These are phyloP conservation scores for Pythium apleroticum DNA, from an alignment of 352 stramenopile genomes.

Conservation along the genomic window DNA sequence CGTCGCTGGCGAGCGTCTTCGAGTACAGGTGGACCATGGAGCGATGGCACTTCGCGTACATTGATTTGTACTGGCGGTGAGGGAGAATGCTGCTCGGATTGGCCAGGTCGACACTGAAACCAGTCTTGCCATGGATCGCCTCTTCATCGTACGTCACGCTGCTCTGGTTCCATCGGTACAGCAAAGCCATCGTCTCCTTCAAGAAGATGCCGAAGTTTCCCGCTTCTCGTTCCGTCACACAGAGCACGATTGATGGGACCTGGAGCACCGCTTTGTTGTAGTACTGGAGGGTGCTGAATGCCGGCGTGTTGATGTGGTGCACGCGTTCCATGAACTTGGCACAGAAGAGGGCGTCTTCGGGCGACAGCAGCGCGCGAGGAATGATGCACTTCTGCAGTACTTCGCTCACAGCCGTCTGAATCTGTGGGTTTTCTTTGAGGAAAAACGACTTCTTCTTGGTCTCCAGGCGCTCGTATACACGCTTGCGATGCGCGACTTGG, in stretches of 20 bases:
- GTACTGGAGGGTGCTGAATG: conserved; percentile 81
- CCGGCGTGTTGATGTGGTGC: conserved; percentile 68
- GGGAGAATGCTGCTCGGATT: conserved; percentile 58
- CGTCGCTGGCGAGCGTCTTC: conserved; percentile 53
- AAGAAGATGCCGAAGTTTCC: conserved; percentile 87
- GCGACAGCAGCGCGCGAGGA: conserved; percentile 70
- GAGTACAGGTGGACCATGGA: conserved; percentile 66
- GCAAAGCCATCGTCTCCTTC: conserved; percentile 68
- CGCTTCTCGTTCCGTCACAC: conserved; percentile 81
- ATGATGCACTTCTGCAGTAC: conserved; percentile 84
- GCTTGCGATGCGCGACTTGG: conserved; percentile 81
- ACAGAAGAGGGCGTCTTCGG: conserved; percentile 81
- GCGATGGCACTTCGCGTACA: conserved; percentile 78
- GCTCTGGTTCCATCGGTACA: conserved; percentile 81
- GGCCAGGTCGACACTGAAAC: conserved; percentile 69
- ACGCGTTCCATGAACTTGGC: conserved; percentile 87
- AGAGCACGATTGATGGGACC: conserved; percentile 76
- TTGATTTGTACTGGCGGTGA: conserved; percentile 73
- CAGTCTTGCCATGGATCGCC: conserved; percentile 66
- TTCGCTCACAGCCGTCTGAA: conserved; percentile 55
- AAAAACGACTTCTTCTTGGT: conserved; percentile 75
- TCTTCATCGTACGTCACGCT: conserved; percentile 77
- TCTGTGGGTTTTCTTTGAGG: conserved; percentile 34
- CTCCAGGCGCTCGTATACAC: conserved; percentile 77
- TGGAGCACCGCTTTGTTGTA: conserved; percentile 79